Percentiles rank a stretch among this genome's conserved stretches.
phyloP scores from a whole-genome alignment of 2,329 filamentous ascomycete species.

The Calcarisporium arbuscula region DNA sequence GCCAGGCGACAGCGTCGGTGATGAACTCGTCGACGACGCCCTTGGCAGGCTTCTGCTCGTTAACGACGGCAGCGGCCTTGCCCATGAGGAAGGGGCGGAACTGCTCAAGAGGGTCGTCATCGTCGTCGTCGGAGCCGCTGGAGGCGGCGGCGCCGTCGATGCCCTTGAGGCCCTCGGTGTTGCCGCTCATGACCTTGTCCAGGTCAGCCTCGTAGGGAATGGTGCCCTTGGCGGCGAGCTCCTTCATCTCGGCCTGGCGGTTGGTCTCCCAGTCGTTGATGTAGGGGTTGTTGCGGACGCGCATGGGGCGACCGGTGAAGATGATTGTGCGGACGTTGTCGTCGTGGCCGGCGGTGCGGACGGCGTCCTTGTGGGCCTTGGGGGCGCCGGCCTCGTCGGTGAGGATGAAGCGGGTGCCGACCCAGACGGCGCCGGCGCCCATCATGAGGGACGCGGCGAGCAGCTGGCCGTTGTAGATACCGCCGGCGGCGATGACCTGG shows the following conservation, averaged over 20 bases:
- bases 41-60: conserved; percentile 87
- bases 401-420: conserved; percentile 93
- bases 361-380: conserved; percentile 90
- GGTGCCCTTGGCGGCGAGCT: conserved; percentile 79
- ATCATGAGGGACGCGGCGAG: conserved; percentile 88
- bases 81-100: conserved; percentile 92
- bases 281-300: conserved; percentile 89
- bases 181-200: conserved; percentile 65
- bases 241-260: conserved; percentile 82
- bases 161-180: conserved; percentile 58
- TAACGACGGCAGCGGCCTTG: conserved; percentile 89
- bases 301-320: conserved; percentile 92
- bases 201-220: conserved; percentile 94
- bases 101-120: conserved; percentile 86
- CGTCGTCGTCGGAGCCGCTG: conserved; percentile 58
- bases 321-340: conserved; percentile 97
- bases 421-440: conserved; percentile 88
- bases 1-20: conserved; percentile 64
- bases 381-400: conserved; percentile 91
- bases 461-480: conserved; percentile 87
- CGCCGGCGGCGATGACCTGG: conserved; percentile 87
- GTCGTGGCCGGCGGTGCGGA: conserved; percentile 84
- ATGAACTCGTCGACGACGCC: conserved; percentile 93
- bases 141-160: conserved; percentile 51
- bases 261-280: conserved; percentile 96